phyloP scores from a whole-genome alignment of 768 basidiomycete species.

The Suillus bovinus region DNA sequence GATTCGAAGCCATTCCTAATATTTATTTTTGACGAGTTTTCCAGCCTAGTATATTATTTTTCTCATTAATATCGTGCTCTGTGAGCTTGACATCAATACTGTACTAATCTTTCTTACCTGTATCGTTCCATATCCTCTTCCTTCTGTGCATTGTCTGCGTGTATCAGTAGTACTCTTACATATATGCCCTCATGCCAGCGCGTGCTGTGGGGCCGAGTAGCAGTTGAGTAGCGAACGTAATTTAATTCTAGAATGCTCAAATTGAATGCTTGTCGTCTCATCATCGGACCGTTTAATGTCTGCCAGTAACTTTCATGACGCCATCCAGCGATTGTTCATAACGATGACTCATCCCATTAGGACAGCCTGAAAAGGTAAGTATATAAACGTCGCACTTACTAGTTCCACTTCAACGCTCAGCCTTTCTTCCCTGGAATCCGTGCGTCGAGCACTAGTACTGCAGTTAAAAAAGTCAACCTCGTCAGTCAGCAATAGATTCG shows the following conservation, averaged over 20 bases:
- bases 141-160: neutral
- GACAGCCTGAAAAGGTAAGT: too few species aligned
- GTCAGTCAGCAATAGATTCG: conserved; percentile 74
- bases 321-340: conserved; percentile 67
- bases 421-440: conserved; percentile 37
- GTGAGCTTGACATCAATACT: neutral
- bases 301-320: conserved; percentile 42
- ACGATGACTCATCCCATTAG: too few species aligned
- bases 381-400: too few species aligned
- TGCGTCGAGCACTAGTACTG: conserved; percentile 55
- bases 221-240: neutral
- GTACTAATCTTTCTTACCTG: neutral
- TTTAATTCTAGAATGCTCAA: too few species aligned
- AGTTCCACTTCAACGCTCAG: neutral
- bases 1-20: neutral
- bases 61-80: too few species aligned
- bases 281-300: neutral
- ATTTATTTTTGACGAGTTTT: neutral
- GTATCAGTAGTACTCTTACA: neutral
- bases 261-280: too few species aligned
- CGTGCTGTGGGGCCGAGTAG: neutral
- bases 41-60: neutral
- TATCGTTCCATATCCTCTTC: neutral
- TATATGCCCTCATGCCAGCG: neutral
- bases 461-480: conserved; percentile 72